Conservation (phyloP, 805 yeast genomes). For the Wickerhamiella slavikovae region DNA sequence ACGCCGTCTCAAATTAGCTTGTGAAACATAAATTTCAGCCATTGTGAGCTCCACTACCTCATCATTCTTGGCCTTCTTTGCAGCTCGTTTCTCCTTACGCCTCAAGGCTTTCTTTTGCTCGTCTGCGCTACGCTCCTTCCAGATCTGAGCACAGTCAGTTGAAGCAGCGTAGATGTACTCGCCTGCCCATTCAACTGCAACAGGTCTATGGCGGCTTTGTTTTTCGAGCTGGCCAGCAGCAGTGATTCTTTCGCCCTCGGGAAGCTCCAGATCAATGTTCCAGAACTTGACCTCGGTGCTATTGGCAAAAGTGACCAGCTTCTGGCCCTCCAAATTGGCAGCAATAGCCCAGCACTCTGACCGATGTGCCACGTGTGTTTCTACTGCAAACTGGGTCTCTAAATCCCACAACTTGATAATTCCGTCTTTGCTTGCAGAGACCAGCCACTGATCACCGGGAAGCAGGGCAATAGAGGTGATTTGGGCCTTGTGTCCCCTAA, state of each 20-base stretch:
- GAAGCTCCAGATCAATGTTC: conserved; percentile 37
- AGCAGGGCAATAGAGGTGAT: conserved; percentile 55
- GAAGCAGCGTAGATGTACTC: conserved; percentile 27
- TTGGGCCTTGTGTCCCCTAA: conserved; percentile 76
- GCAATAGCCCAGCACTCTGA: conserved; percentile 85
- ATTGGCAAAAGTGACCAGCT: conserved; percentile 49
- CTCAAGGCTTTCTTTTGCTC: conserved; percentile 62
- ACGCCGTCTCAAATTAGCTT: conserved; percentile 36
- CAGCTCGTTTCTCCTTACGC: conserved; percentile 57
- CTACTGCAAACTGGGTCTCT: conserved; percentile 72
- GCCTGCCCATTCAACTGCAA: conserved; percentile 3
- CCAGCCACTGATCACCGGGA: conserved; percentile 36
- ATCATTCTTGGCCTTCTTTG: conserved; percentile 29
- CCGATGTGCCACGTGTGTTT: conserved; percentile 82
- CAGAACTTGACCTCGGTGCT: conserved; percentile 73
- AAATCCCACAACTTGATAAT: conserved; percentile 85
- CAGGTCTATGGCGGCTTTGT: conserved; percentile 19
- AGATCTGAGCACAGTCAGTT: conserved; percentile 63
- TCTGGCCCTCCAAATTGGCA: conserved; percentile 19
- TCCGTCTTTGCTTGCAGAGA: conserved; percentile 77
- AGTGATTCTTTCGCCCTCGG: conserved; percentile 31
- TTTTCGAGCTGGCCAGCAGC: conserved; percentile 54
- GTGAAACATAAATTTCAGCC: conserved; percentile 34
- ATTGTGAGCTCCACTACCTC: conserved; percentile 18
- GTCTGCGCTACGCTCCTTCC: conserved; percentile 50